Base-by-base conservation (phyloP, 495 filamentous ascomycete genomes). In the Penicillium steckii region DNA sequence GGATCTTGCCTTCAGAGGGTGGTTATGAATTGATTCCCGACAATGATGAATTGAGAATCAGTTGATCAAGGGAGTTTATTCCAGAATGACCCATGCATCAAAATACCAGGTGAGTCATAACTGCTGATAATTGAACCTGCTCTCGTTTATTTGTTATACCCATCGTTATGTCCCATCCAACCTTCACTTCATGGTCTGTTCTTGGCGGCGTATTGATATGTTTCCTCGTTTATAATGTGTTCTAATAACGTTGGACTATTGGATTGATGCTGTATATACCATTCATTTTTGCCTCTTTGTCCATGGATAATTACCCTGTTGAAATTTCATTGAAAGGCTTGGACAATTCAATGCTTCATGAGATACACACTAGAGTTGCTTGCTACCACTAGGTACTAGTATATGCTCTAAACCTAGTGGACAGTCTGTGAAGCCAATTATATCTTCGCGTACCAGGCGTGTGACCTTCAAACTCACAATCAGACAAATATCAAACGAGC, bases 21-120 rank as follows among this genome's bases (percentile, higher is more conserved):
- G 91, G 88, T 8, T 96, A 97, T 71, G 88, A 94, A 67, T 73
- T 88, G 23, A 86, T 88, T 54, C 85, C 82, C 13, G 71, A 76
- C 49, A 61, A 72, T 48, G 62, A 66, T 50, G 29, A 40, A 22
- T 29, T 63, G 3, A 47, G 48, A 13, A 48, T 54, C 32, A 30
- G 23, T 42, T 61, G 19, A 55, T 29, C 13, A 45, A 26, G 2
- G 33, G n/a, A n/a, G n/a, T n/a, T n/a, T n/a, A n/a, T n/a, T n/a
- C n/a, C n/a, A n/a, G n/a, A n/a, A n/a, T n/a, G n/a, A n/a, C n/a
- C n/a, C n/a, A n/a, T n/a, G n/a, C n/a, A n/a, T n/a, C n/a, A n/a
- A n/a, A n/a, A n/a, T n/a, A n/a, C n/a, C n/a, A n/a, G n/a, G n/a
- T n/a, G n/a, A n/a, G n/a, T n/a, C n/a, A n/a, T n/a, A n/a, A n/a